Percentiles rank a stretch among this genome's conserved stretches.
Conservation (phyloP, 1,139 yeast genomes). For the Blastobotrys proliferans region DNA sequence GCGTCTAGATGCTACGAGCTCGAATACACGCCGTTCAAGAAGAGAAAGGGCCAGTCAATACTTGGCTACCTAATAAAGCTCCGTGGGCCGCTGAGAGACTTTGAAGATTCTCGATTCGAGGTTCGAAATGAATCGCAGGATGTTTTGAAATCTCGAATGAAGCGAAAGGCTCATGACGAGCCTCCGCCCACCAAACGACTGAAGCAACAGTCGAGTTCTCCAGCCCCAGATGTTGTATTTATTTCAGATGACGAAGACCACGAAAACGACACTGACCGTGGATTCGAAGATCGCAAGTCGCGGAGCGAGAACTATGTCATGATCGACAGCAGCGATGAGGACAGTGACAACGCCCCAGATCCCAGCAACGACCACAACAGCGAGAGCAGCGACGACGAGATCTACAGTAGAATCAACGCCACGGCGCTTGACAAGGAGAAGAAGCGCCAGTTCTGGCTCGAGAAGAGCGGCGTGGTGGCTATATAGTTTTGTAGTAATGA, state of each 20-base stretch:
- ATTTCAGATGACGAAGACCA: conserved; percentile 14
- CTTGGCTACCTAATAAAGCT: conserved; percentile 77
- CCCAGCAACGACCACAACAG: background rate
- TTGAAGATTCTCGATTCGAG: conserved; percentile 63
- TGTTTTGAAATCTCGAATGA: background rate
- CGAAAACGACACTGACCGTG: too few relatives aligned
- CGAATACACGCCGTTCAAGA: conserved; percentile 55
- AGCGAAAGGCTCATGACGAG: too few relatives aligned
- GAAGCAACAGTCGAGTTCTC: background rate
- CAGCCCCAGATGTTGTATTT: conserved; percentile 8
- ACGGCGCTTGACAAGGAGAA: conserved; percentile 5
- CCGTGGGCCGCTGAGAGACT: conserved; percentile 72
- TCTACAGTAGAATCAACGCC: conserved; percentile 4
- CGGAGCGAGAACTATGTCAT: conserved; percentile 1
- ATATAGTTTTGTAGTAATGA: background rate
- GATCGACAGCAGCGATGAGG: background rate
- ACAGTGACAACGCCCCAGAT: background rate
- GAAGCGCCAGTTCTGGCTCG: conserved; percentile 14
- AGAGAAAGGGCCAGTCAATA: conserved; percentile 68
- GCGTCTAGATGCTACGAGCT: conserved; percentile 41
- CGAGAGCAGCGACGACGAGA: conserved; percentile 3
- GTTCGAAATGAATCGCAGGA: conserved; percentile 13
- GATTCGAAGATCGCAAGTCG: too few relatives aligned
- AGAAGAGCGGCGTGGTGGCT: conserved; percentile 10
- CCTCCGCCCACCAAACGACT: conserved; percentile 3